Evolutionary conservation across 352 stramenopile species (phyloP).

Genomic region (Phytopythium chamaehyphon): DNA sequence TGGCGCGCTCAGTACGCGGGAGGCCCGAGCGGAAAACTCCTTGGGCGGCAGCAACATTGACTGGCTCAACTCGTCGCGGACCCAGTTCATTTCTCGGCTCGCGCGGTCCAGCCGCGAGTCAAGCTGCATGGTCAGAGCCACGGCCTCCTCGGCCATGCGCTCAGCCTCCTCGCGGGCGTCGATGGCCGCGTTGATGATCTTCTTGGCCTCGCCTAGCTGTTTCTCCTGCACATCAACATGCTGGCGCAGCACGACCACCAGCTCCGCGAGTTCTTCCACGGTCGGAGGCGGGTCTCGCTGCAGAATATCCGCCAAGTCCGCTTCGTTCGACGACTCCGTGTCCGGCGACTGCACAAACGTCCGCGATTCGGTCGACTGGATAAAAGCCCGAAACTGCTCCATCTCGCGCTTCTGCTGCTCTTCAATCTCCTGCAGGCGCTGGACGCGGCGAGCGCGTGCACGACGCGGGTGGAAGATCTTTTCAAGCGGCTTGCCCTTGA

Average conservation of each 20-base stretch:
- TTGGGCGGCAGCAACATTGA: conserved; percentile 4
- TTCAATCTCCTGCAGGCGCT: conserved; percentile 63
- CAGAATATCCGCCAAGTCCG: conserved; percentile 50
- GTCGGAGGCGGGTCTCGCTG: conserved; percentile 28
- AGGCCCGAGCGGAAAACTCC: conserved; percentile 3
- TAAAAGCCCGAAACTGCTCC: conserved; percentile 87
- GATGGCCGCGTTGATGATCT: conserved; percentile 67
- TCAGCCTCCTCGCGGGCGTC: conserved; percentile 75
- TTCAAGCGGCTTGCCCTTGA: conserved; percentile 58
- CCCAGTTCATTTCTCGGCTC: conserved; percentile 32
- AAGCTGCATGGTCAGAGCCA: conserved; percentile 64
- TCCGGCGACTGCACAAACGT: conserved; percentile 10
- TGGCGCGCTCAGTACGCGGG: conserved; percentile 5
- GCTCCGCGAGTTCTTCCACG: conserved; percentile 58
- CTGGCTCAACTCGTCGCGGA: conserved; percentile 21
- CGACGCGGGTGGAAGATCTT: conserved; percentile 74
- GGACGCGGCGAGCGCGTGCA: conserved; percentile 44
- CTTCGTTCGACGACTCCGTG: conserved; percentile 19
- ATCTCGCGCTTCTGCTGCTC: conserved; percentile 79
- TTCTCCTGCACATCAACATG: conserved; percentile 67
- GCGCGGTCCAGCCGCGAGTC: conserved; percentile 69
- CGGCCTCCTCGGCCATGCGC: conserved; percentile 62
- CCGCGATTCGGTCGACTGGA: conserved; percentile 56
- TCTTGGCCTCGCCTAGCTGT: conserved; percentile 72
- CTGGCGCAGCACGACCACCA: conserved; percentile 64